Evolutionary conservation across 140 eudicot genomes (phyloP), one percentile per base, ranked within the genome.

Genomic region (Ambrosia hybrid): DNA sequence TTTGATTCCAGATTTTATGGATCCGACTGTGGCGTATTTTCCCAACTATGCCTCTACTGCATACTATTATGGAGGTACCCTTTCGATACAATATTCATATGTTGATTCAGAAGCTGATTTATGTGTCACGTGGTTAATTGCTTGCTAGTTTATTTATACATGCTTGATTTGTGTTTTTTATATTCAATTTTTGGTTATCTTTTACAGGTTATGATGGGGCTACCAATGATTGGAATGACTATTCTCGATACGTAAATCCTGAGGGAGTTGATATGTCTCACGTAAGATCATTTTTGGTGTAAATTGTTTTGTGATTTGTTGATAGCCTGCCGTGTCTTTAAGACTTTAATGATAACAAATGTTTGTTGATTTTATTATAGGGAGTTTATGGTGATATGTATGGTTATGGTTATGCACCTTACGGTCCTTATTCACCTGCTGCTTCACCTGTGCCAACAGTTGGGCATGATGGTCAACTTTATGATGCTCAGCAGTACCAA

Each of bases 401-500:
- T 41, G 87, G 87, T 14, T 88, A 83, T 36, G 86, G 96, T 9
- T 88, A 86, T 70, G 68, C 82, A 6, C 91, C 91, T 4, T 88
- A 88, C 52, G 83, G 79, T 5, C 70, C 90, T 5, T 39, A 39
- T 6, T 39, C 46, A 21, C 30, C 30, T 21, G 30, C 30, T 21
- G 30, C 30, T 21, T 21, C 30, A 21, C 30, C 30, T 21, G 30
- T 21, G 30, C 30, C 30, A 21, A 21, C 30, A 21, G 30, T 21
- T 21, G 30, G 30, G 3, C 85, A 85, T 51, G 96, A 89, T 76
- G 92, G 86, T 15, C 94, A 87, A 74, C 70, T 82, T 5, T 87
- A 87, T 72, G 91, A 87, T 10, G 77, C 90, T 39, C 95, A 90
- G 49, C 91, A 81, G 4, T 90, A 85, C 72, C 96, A 85, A 60